Evolutionary conservation across 2,329 filamentous ascomycete genomes (phyloP), one percentile per base, ranked within the genome.

Genomic region (Paraphoma chrysanthemicola): DNA sequence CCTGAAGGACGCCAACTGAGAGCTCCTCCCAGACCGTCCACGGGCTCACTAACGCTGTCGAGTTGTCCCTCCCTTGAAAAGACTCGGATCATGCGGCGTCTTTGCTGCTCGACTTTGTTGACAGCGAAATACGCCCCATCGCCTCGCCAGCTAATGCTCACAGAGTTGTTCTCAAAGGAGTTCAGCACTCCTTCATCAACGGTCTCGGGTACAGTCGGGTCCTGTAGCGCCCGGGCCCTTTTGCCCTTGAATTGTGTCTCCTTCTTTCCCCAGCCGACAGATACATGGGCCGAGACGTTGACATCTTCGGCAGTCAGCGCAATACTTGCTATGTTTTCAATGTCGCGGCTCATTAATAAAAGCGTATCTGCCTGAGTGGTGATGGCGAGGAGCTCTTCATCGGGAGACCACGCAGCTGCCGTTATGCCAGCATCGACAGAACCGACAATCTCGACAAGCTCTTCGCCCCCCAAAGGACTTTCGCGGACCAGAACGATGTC

Each of bases 161-260:
- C 88, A 39, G 82, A 82, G 0, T 82, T 83, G 73, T 95, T 87
- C 67, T 99, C 95, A n/a, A 84, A 80, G 7, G 82, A 69, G 70
- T 92, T 96, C 14, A 93, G 79, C 7, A 87, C 80, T 41, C 95
- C 95, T 72, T 93, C 87, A 69, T 98, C 95, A 16, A 97, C 86
- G 72, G 89, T 91, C 74, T 98, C 93, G 0, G 95, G 95, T 64
- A 99, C 91, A 9, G 95, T 99, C 14, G 95, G 95, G 76, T 99
- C 95, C 51, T 92, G 86, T 62, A 98, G 81, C 17, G 93, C 93
- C 78, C 87, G 89, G 54, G 93, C 94, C 60, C 93, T 88, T 69
- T 91, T 92, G 48, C 95, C 95, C 72, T 97, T 91, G 76, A 99
- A 99, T 75, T 99, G 95, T 0, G 95, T 99, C 78, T 99, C 95